These are phyloP conservation scores for Butyriboletus appendiculatus DNA, from an alignment of 1,284 basidiomycete species.

Conservation along the genomic window DNA sequence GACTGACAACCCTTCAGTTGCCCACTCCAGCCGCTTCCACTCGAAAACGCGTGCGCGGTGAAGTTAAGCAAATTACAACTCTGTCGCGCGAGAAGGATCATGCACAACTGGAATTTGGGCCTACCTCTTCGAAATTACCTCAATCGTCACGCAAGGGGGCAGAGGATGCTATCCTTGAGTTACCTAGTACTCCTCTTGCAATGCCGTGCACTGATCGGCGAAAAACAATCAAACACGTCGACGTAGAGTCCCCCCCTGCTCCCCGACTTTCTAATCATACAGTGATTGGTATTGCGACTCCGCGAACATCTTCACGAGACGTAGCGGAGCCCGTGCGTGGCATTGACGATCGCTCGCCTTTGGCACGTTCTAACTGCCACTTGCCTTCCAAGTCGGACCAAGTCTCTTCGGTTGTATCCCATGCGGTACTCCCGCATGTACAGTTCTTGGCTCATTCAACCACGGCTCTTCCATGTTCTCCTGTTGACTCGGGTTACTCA, in stretches of 20 bases:
- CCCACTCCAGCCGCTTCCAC: slow-evolving; percentile 24
- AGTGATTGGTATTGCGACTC: slow-evolving; percentile 18
- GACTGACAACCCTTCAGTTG: slow-evolving; percentile 16
- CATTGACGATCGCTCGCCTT: slow-evolving; percentile 2
- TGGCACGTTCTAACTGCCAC: neutral
- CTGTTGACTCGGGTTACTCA: neutral
- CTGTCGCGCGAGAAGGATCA: neutral
- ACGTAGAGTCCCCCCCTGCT: neutral
- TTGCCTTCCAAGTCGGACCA: neutral
- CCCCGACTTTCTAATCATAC: neutral
- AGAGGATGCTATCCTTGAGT: neutral
- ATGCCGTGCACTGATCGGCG: slow-evolving; percentile 5
- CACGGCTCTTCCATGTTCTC: neutral
- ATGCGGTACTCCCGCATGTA: neutral
- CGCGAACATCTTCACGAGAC: slow-evolving; percentile 13
- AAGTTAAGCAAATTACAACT: neutral
- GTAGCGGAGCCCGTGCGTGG: neutral
- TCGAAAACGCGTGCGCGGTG: slow-evolving; percentile 17
- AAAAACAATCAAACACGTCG: neutral
- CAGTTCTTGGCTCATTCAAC: neutral
- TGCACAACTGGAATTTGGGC: neutral
- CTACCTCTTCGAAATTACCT: slow-evolving; percentile 1
- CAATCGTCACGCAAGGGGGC: neutral
- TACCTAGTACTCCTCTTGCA: slow-evolving; percentile 5
- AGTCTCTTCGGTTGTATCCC: neutral